Conservation (phyloP, 1,139 yeast genomes). For the Candida sojae region DNA sequence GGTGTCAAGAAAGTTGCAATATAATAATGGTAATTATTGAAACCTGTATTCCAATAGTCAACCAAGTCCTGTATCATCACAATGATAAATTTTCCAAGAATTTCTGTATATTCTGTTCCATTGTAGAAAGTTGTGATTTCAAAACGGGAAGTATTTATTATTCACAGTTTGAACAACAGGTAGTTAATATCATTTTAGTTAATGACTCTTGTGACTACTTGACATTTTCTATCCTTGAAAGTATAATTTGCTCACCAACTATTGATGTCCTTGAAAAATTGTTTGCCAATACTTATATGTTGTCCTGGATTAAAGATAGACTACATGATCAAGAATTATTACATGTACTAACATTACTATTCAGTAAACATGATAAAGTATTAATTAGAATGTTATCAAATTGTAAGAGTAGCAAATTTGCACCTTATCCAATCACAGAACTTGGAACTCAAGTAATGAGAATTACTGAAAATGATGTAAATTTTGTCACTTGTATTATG, state of each 20-base stretch:
- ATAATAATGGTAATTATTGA: conserved; percentile 4
- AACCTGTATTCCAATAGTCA: background rate
- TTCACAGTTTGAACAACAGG: conserved; percentile 10
- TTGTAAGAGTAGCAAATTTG: background rate
- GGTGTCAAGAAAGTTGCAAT: conserved; percentile 8
- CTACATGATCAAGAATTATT: conserved; percentile 3
- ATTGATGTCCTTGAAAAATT: conserved; percentile 4
- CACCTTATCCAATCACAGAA: conserved; percentile 2
- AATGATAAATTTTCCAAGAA: conserved; percentile 6
- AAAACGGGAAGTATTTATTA: conserved; percentile 7
- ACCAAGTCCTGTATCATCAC: conserved; percentile 1
- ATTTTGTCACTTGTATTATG: background rate
- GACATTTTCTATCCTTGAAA: conserved; percentile 6
- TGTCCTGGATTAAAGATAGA: background rate
- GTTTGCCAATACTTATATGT: conserved; percentile 5
- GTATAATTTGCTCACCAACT: background rate
- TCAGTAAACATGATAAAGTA: conserved; percentile 7
- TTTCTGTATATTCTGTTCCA: conserved; percentile 4
- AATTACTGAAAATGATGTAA: background rate
- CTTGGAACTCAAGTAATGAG: conserved; percentile 9
- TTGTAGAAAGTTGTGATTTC: conserved; percentile 8
- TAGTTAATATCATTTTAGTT: conserved; percentile 11
- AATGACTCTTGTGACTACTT: conserved; percentile 4
- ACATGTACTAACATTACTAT: conserved; percentile 1
- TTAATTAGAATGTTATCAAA: conserved; percentile 5